These are phyloP conservation scores for Boletales sp. DNA, from an alignment of 768 basidiomycete species.

Conservation along the genomic window DNA sequence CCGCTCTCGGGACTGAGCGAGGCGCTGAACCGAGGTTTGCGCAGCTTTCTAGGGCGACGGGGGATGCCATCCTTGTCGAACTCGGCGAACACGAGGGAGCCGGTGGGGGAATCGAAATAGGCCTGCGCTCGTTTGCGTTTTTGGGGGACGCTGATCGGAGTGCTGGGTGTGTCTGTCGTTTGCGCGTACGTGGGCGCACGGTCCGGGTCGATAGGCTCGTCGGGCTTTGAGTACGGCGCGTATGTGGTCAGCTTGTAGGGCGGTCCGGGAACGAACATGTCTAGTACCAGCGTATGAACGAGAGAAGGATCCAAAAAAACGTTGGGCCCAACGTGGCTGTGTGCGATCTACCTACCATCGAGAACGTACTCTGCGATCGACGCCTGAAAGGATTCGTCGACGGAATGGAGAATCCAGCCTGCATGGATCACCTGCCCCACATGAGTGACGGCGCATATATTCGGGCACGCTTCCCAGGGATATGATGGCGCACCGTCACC, in stretches of 20 bases:
- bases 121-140: constrained; percentile 29
- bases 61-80: constrained; percentile 31
- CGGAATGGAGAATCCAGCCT: constrained; percentile 29
- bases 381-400: constrained; percentile 22
- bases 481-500: constrained; percentile 20
- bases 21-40: constrained; percentile 24
- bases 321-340: constrained; percentile 4
- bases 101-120: constrained; percentile 26
- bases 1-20: constrained; percentile 18
- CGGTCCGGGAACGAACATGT: constrained; percentile 11
- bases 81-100: constrained; percentile 24
- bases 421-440: constrained; percentile 26
- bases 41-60: constrained; percentile 26
- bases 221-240: not conserved
- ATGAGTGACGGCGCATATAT: constrained; percentile 5
- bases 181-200: not conserved
- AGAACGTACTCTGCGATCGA: constrained; percentile 28
- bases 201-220: not conserved
- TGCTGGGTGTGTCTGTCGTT: constrained; percentile 23
- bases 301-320: not conserved
- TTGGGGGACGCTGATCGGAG: constrained; percentile 14
- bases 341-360: constrained; percentile 18
- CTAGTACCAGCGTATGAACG: constrained; percentile 3
- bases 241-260: constrained; percentile 18
- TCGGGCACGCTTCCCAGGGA: not conserved